Conservation (phyloP, 345 rosid genomes). For the Luvunga scandens region DNA sequence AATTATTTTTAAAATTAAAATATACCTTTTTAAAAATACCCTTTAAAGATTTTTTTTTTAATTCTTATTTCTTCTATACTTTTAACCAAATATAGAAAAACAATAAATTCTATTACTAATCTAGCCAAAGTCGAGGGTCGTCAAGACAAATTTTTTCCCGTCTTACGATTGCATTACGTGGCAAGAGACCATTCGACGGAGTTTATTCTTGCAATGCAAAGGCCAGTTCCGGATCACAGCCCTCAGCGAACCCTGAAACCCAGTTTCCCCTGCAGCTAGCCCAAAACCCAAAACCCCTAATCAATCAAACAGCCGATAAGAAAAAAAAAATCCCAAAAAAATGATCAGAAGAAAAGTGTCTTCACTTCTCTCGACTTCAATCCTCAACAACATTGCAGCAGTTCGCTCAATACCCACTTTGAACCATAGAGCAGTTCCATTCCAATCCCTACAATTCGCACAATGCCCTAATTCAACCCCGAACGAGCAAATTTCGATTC, state of each 20-base stretch:
- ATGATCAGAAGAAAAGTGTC: constrained; percentile 58
- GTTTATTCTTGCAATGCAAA: neutral
- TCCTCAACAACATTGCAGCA: constrained; percentile 21
- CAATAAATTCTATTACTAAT: too few species aligned
- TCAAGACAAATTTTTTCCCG: too few species aligned
- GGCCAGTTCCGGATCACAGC: neutral
- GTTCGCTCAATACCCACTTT: constrained; percentile 19
- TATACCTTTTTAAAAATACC: too few species aligned
- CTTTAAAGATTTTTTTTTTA: too few species aligned
- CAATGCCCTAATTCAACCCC: constrained; percentile 5
- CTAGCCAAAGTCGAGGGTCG: too few species aligned
- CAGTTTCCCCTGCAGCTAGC: neutral
- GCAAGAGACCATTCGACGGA: neutral
- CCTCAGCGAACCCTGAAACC: neutral
- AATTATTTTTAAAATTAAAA: too few species aligned
- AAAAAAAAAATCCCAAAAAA: neutral
- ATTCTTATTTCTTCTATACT: too few species aligned
- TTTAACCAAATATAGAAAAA: too few species aligned
- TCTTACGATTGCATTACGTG: neutral
- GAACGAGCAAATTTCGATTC: constrained; percentile 22
- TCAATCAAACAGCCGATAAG: neutral
- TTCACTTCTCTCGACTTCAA: constrained; percentile 42
- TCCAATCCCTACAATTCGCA: constrained; percentile 16
- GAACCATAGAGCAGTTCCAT: constrained; percentile 6
- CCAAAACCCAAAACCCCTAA: neutral